Percentiles rank a stretch among this genome's conserved stretches.
Conservation (phyloP, 805 yeast species). For the Wickerhamomyces subpelliculosus region DNA sequence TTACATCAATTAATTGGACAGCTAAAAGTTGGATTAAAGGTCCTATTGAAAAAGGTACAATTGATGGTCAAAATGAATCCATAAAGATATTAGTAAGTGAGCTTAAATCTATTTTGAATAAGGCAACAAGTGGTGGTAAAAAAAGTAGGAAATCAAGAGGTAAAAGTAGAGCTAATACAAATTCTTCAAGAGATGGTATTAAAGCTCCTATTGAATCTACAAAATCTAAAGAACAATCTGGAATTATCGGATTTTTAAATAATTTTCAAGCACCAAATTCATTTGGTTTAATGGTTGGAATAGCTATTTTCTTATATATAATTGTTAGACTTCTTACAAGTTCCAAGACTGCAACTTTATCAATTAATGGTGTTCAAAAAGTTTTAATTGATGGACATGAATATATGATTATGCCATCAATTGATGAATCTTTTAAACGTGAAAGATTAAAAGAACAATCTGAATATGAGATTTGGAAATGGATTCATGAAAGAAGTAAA, state of each 20-base stretch:
- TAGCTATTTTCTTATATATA: neutral
- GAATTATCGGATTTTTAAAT: neutral
- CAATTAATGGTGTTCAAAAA: slow-evolving; percentile 6
- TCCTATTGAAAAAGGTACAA: slow-evolving; percentile 68
- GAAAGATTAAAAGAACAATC: slow-evolving; percentile 1
- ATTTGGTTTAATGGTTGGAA: neutral
- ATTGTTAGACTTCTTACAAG: neutral
- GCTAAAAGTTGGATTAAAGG: slow-evolving; percentile 74
- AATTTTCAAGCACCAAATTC: neutral
- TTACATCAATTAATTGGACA: slow-evolving; percentile 61
- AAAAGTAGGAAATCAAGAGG: slow-evolving; percentile 11
- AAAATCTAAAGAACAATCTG: neutral
- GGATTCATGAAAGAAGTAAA: slow-evolving; percentile 18
- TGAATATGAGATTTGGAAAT: slow-evolving; percentile 23
- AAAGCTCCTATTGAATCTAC: neutral
- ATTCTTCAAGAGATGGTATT: neutral
- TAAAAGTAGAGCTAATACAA: slow-evolving; percentile 8
- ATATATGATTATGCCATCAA: slow-evolving; percentile 15
- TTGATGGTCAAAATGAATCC: slow-evolving; percentile 66
- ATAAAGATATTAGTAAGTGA: slow-evolving; percentile 39
- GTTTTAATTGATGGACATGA: slow-evolving; percentile 18
- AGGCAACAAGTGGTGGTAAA: slow-evolving; percentile 14
- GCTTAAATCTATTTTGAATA: slow-evolving; percentile 23
- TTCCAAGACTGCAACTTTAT: neutral
- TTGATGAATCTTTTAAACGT: slow-evolving; percentile 6